Base-by-base conservation (phyloP, 176 grass and related monocot genomes). In the Neostapfia colusana region DNA sequence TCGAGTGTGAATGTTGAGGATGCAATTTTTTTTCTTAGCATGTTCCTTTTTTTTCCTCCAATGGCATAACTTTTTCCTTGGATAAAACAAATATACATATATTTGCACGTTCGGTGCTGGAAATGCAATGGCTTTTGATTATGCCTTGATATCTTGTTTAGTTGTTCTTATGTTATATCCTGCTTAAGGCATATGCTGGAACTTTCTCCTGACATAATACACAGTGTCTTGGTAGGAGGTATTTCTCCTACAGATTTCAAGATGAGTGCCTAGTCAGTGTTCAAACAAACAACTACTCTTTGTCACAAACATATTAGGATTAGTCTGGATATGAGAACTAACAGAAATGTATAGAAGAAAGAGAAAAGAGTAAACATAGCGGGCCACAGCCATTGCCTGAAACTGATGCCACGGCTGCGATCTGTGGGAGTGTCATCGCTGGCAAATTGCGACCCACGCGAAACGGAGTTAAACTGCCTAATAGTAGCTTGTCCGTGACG, bases 401-500 rank as follows among this genome's bases (percentile, higher is more conserved):
- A 8, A 0, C 25, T n/a, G 83, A 74, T 27, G 27, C 26, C 73
- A 81, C 57, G 50, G 18, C 50, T 53, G 18, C n/a, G 50, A 7
- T 53, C 50, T 18, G 18, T 17, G 50, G 6, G n/a, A n/a, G 11
- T 63, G 37, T 26, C 49, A 20, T 59, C 63, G 9, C 36, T 20
- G n/a, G 2, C 49, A 18, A 28, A 77, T 20, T 69, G 37, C 39
- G 38, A 54, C 48, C 23, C 45, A 0, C 60, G 44, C 10, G 31
- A 31, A 31, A 31, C 31, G 31, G 38, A 41, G 38, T 15, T 31
- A 16, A 16, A 18, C 49, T 25, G 64, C 3, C 15, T 56, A 31
- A 6, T 57, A 23, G 64, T 76, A 65, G 65, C 78, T 26, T 63
- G 15, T 14, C 23, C 43, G 58, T 75, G 48, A 57, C 58, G 75